Base-by-base conservation (phyloP, 148 eudicot species). In the Bassia scoparia region DNA sequence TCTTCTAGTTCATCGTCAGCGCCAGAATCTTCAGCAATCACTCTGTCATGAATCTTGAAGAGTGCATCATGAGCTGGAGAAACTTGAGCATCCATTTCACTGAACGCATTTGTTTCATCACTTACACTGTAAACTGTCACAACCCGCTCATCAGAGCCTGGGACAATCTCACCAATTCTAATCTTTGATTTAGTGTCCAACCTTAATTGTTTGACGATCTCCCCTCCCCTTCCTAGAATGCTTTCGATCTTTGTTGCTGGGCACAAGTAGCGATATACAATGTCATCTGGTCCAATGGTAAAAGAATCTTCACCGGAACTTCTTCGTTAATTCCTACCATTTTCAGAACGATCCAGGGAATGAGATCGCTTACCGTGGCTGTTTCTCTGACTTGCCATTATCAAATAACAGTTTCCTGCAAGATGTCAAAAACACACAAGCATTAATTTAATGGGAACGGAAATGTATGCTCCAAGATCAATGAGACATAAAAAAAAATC, bases 211-310 rank as follows among this genome's bases (percentile, higher is more conserved):
- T 95, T 95, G 61, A 88, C 89, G 76, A 95, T 95, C 72, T 95
- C 99, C 53, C 99, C 99, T 53, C 99, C 99, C 86, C 93, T 89
- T 64, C 99, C 99, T 67, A 95, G 89, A 67, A 95, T 89, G 70
- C 99, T 91, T 67, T 96, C 99, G 77, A 95, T 91, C 83, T 92
- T 91, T 70, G 77, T 84, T 56, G 89, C 93, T 8, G 93, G 96
- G 72, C 97, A 95, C 79, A 95, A 79, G 78, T 91, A 95, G 21
- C 99, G 87, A 69, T 95, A 95, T 20, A 95, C 97, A 7, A 97
- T 89, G 73, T 91, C 99, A 56, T 95, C 87, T 24, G 89, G 29
- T 27, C 94, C 90, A 75, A 95, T 90, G 27, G 86, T 61, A 58
- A 83, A 88, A n/a, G 67, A 43, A 2, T 90, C 99, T 74, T 81